Evolutionary conservation across 345 rosid genomes (phyloP).

Genomic region (Geranium brycei): DNA sequence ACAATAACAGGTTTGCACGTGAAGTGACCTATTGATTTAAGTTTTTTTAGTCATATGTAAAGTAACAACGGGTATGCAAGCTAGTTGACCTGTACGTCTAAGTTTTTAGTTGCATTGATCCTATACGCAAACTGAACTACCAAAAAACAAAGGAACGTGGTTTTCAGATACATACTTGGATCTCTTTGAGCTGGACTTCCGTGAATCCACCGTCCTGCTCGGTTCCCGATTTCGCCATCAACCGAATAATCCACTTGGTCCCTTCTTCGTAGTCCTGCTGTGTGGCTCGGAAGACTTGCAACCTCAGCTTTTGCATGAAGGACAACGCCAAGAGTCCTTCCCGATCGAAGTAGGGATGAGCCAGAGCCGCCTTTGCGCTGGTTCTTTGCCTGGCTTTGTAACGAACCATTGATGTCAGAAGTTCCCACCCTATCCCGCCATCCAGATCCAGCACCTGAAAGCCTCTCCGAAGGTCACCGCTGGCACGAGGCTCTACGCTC

Average conservation of each 20-base stretch:
- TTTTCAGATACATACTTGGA: slow-evolving; percentile 34
- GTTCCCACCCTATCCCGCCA: slow-evolving; percentile 89
- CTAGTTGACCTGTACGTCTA: too few relatives aligned
- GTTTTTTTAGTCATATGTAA: too few relatives aligned
- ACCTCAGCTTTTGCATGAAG: slow-evolving; percentile 70
- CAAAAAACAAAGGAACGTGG: neutral
- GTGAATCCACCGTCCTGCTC: slow-evolving; percentile 89
- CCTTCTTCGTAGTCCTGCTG: slow-evolving; percentile 88
- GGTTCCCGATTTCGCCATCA: slow-evolving; percentile 89
- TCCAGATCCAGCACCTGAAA: slow-evolving; percentile 74
- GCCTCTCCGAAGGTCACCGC: slow-evolving; percentile 59
- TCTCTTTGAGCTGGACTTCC: slow-evolving; percentile 81
- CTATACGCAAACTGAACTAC: neutral
- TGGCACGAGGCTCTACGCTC: slow-evolving; percentile 69
- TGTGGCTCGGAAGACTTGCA: slow-evolving; percentile 65
- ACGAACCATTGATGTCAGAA: slow-evolving; percentile 77
- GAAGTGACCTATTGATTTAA: too few relatives aligned
- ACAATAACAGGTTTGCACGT: too few relatives aligned
- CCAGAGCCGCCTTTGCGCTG: slow-evolving; percentile 78
- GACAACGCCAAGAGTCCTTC: slow-evolving; percentile 73
- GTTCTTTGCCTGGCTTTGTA: slow-evolving; percentile 83
- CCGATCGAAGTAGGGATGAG: slow-evolving; percentile 69
- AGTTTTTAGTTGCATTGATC: too few relatives aligned
- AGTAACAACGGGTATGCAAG: too few relatives aligned
- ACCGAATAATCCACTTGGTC: slow-evolving; percentile 56